These are phyloP conservation scores for Fusarium torulosum DNA, from an alignment of 2,329 filamentous ascomycete genomes.

Conservation along the genomic window DNA sequence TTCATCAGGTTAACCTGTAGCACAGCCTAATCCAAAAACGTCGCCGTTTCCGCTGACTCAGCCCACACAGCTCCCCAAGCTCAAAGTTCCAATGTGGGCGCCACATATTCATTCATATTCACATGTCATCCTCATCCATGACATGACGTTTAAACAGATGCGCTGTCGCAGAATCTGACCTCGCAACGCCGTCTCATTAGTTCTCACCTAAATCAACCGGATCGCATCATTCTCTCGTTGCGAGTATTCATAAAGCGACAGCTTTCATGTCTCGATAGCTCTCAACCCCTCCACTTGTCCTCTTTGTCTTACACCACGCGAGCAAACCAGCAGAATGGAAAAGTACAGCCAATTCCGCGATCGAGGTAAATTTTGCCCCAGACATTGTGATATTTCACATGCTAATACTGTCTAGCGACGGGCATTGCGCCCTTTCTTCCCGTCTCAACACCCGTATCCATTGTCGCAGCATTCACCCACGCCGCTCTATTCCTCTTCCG, in stretches of 20 bases:
- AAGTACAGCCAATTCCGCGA: slow-evolving; percentile 95
- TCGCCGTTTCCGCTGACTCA: slow-evolving; percentile 25
- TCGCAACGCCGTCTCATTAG: slow-evolving; percentile 33
- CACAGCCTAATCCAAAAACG: not conserved
- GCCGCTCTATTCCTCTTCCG: slow-evolving; percentile 83
- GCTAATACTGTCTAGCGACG: slow-evolving; percentile 71
- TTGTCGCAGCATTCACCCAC: slow-evolving; percentile 73
- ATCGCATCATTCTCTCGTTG: slow-evolving; percentile 8
- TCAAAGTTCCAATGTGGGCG: slow-evolving; percentile 31
- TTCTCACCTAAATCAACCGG: not conserved
- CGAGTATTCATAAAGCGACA: slow-evolving; percentile 11
- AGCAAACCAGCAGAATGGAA: slow-evolving; percentile 72
- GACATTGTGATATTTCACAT: slow-evolving; percentile 17
- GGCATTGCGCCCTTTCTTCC: slow-evolving; percentile 97
- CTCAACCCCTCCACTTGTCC: slow-evolving; percentile 14
- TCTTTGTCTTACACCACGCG: slow-evolving; percentile 26
- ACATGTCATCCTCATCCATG: slow-evolving; percentile 39
- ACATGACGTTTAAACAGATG: slow-evolving; percentile 39
- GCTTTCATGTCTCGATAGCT: slow-evolving; percentile 45
- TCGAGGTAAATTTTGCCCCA: slow-evolving; percentile 69
- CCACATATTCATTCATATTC: slow-evolving; percentile 31
- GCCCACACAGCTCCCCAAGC: slow-evolving; percentile 3
- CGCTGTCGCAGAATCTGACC: slow-evolving; percentile 39
- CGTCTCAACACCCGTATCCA: slow-evolving; percentile 73
- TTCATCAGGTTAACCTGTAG: not conserved